These are phyloP conservation scores for Heliocybe sulcata DNA, from an alignment of 1,284 basidiomycete genomes.

Conservation along the genomic window DNA sequence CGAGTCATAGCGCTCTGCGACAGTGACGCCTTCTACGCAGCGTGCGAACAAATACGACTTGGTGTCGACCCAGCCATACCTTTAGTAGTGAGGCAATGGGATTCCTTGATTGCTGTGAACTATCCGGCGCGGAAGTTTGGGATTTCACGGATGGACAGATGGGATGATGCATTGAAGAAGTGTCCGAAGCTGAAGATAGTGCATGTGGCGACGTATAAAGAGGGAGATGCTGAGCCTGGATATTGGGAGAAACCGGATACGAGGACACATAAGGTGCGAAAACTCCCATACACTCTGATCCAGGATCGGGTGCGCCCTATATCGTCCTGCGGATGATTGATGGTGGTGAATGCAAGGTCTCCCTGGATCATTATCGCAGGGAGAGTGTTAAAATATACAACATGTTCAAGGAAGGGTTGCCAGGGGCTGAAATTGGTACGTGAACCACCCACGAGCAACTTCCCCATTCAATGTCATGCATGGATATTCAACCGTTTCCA, in stretches of 20 bases:
- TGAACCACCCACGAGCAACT: not conserved
- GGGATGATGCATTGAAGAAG: constrained; percentile 75
- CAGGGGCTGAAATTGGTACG: constrained; percentile 64
- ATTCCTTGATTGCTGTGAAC: constrained; percentile 87
- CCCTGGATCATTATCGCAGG: constrained; percentile 88
- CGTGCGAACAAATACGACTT: constrained; percentile 84
- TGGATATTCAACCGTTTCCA: not conserved
- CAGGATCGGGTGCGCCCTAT: not conserved
- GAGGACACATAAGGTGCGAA: constrained; percentile 82
- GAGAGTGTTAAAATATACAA: constrained; percentile 89
- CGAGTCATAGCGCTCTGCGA: constrained; percentile 87
- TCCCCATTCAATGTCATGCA: constrained; percentile 5
- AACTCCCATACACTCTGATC: not conserved
- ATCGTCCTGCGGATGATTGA: not conserved
- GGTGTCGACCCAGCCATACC: constrained; percentile 69
- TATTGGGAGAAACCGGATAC: constrained; percentile 88
- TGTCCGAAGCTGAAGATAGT: constrained; percentile 84
- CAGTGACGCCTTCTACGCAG: constrained; percentile 89
- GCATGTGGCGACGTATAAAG: constrained; percentile 93
- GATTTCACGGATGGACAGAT: constrained; percentile 78
- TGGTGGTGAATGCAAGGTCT: constrained; percentile 51
- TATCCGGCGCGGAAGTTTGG: constrained; percentile 50
- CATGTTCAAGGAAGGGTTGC: constrained; percentile 76
- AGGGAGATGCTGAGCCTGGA: constrained; percentile 82
- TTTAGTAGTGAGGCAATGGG: constrained; percentile 93